These are phyloP conservation scores for Vararia minispora DNA, from an alignment of 768 basidiomycete genomes.

Conservation along the genomic window DNA sequence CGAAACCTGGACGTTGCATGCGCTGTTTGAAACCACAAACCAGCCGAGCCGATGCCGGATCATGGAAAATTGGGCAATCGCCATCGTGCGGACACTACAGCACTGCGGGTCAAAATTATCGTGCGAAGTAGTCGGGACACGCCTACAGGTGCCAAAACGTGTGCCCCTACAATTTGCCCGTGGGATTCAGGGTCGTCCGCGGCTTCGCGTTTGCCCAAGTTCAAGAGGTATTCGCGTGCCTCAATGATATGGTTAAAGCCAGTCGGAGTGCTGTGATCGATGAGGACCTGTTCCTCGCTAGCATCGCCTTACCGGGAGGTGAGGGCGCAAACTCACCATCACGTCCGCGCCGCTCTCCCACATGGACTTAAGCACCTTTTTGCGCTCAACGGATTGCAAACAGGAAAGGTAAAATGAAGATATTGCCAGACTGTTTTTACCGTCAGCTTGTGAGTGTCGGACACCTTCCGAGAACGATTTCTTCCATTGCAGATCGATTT, in stretches of 20 bases:
- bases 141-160: constrained; percentile 84
- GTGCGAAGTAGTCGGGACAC: constrained; percentile 8
- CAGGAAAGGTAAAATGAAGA: constrained; percentile 84
- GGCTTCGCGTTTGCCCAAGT: constrained; percentile 47
- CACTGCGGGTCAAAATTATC: neutral
- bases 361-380: constrained; percentile 66
- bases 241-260: constrained; percentile 76
- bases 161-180: constrained; percentile 41
- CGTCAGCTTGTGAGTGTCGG: constrained; percentile 35
- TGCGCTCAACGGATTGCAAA: constrained; percentile 48
- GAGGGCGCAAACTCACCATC: constrained; percentile 36
- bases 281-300: constrained; percentile 45
- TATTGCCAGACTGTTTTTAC: constrained; percentile 51
- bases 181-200: constrained; percentile 31
- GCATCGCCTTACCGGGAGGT: neutral
- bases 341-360: constrained; percentile 87
- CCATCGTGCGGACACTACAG: constrained; percentile 84
- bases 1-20: constrained; percentile 75
- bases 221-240: constrained; percentile 64
- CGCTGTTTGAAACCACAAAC: constrained; percentile 84
- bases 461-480: too few species aligned
- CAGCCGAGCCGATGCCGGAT: constrained; percentile 37
- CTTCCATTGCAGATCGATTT: constrained; percentile 39
- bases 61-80: constrained; percentile 67
- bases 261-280: constrained; percentile 68